Conservation (phyloP, 2,329 filamentous ascomycete species). For the Gremmenia infestans region DNA sequence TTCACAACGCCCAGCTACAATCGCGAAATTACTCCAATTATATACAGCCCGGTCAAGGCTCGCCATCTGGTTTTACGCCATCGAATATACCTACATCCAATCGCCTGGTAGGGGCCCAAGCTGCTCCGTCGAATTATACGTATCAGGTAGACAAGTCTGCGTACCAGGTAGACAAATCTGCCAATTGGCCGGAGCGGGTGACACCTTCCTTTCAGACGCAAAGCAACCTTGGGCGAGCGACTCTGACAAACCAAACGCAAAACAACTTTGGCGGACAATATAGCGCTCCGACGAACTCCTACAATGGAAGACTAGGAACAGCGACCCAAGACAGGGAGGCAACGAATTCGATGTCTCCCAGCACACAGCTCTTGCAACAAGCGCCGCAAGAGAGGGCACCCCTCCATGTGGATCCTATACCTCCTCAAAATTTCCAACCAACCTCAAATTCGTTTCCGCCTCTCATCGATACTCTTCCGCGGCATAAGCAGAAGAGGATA, state of each 20-base stretch:
- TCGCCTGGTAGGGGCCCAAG: neutral
- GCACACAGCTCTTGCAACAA: constrained; percentile 6
- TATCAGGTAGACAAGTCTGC: neutral
- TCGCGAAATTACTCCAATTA: neutral
- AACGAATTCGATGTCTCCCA: constrained; percentile 12
- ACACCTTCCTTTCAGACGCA: neutral
- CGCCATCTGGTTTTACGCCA: neutral
- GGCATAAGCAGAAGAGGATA: constrained; percentile 24
- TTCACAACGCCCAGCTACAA: neutral
- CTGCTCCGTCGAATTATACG: neutral
- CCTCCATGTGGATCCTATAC: neutral
- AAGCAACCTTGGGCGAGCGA: neutral
- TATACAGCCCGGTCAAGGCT: neutral
- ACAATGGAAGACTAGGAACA: neutral
- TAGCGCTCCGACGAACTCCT: neutral
- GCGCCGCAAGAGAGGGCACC: neutral
- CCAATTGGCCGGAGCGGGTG: neutral
- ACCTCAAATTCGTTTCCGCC: neutral
- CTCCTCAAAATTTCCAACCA: neutral
- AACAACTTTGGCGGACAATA: neutral
- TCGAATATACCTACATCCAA: neutral
- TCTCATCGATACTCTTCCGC: constrained; percentile 21
- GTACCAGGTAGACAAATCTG: neutral
- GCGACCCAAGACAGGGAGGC: neutral
- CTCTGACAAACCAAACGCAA: neutral